Conservation (phyloP, 2,329 filamentous ascomycete species). For the Tolypocladium endophyticum region DNA sequence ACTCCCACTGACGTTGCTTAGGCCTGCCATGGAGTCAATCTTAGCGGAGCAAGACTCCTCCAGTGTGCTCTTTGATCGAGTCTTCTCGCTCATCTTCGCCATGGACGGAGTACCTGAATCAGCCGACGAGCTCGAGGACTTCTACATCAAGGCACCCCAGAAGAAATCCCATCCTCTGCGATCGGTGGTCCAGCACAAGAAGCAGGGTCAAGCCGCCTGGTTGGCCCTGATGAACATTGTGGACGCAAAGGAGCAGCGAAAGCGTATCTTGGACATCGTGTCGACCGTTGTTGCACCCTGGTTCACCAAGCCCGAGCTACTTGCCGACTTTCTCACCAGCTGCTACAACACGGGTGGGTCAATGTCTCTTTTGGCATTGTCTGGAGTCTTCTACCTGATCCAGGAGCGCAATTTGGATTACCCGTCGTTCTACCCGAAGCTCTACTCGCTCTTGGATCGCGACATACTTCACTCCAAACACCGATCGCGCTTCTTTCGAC, state of each 20-base stretch:
- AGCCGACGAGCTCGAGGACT: conserved; percentile 55
- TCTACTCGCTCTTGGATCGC: conserved; percentile 84
- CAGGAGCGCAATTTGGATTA: conserved; percentile 92
- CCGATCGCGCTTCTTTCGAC: conserved; percentile 83
- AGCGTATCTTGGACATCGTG: conserved; percentile 65
- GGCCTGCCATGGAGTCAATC: conserved; percentile 15
- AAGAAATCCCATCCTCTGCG: conserved; percentile 58
- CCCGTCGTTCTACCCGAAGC: conserved; percentile 82
- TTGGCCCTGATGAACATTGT: conserved; percentile 60
- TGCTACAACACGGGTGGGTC: conserved; percentile 82
- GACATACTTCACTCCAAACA: conserved; percentile 88
- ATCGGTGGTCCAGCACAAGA: conserved; percentile 62
- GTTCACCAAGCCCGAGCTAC: conserved; percentile 77
- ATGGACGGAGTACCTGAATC: conserved; percentile 63
- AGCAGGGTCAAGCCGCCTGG: conserved; percentile 79
- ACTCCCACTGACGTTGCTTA: conserved; percentile 5
- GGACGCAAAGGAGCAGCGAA: conserved; percentile 64
- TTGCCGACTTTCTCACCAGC: conserved; percentile 96
- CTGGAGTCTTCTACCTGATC: conserved; percentile 91
- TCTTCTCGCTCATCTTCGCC: conserved; percentile 51
- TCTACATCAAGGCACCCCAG: conserved; percentile 54
- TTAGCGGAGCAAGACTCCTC: conserved; percentile 7
- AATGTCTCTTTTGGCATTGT: conserved; percentile 77
- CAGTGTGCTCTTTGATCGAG: conserved; percentile 37
- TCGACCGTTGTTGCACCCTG: conserved; percentile 74